A percentile compares a stretch with the other conserved stretches of the same genome.
Conservation (phyloP, 441 rosid species). For the Francoa sonchifolia region DNA sequence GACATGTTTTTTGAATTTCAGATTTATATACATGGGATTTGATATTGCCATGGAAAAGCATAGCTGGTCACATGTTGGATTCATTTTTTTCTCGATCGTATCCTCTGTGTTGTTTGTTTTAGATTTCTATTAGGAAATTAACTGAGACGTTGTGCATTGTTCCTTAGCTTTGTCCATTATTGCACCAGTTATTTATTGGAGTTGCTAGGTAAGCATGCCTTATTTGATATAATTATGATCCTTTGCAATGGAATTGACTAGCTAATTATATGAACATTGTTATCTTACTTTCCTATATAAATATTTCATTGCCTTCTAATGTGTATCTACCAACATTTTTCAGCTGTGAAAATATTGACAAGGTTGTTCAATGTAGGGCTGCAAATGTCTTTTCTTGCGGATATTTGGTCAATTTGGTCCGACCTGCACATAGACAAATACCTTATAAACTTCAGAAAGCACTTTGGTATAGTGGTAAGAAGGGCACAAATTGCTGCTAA, state of each 20-base stretch:
- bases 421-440: slow-evolving; percentile 70
- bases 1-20: slow-evolving; percentile 22
- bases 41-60: slow-evolving; percentile 98
- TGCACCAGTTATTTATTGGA: slow-evolving; percentile 59
- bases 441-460: slow-evolving; percentile 90
- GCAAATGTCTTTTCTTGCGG: slow-evolving; percentile 90
- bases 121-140: too few species aligned
- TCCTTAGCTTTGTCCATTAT: slow-evolving; percentile 34
- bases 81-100: slow-evolving; percentile 93
- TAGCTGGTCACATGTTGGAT: slow-evolving; percentile 96
- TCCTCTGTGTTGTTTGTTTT: slow-evolving; percentile 36
- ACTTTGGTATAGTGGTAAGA: slow-evolving; percentile 98
- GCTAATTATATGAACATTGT: not conserved
- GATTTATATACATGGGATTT: slow-evolving; percentile 98
- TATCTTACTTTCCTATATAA: not conserved
- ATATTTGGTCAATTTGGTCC: slow-evolving; percentile 74
- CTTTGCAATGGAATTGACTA: not conserved
- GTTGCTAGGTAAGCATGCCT: slow-evolving; percentile 61
- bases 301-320: not conserved
- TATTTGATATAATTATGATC: slow-evolving; percentile 7
- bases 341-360: slow-evolving; percentile 19
- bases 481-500: slow-evolving; percentile 7
- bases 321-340: not conserved
- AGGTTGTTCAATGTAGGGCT: slow-evolving; percentile 40
- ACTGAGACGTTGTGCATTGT: slow-evolving; percentile 10